phyloP scores from a whole-genome alignment of 176 grass and related monocot species.

The Phragmites australis region DNA sequence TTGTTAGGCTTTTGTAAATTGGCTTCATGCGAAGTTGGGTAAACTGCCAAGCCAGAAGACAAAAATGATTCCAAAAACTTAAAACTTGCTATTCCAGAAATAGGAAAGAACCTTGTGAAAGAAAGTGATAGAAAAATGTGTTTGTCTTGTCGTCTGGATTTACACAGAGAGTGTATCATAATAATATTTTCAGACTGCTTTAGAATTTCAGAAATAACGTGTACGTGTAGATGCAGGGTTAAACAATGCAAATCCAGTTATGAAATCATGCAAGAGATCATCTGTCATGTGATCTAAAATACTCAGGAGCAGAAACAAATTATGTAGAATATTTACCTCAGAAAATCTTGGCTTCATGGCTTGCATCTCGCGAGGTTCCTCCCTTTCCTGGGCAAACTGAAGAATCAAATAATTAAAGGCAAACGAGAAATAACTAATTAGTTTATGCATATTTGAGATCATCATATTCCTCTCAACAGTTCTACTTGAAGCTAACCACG shows the following conservation, averaged over 20 bases:
- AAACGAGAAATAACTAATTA: constrained; percentile 29
- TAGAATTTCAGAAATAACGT: neutral
- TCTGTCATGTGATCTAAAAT: neutral
- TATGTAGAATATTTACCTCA: constrained; percentile 25
- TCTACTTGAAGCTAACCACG: constrained; percentile 77
- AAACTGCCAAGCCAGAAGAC: neutral
- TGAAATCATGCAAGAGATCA: constrained; percentile 6
- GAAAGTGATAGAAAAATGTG: neutral
- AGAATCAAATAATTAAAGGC: constrained; percentile 33
- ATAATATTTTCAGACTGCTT: neutral
- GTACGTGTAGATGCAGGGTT: neutral
- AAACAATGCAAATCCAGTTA: neutral
- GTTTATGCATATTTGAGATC: constrained; percentile 12
- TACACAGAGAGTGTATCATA: neutral
- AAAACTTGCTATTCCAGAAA: neutral
- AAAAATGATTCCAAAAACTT: no score
- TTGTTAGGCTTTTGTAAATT: neutral
- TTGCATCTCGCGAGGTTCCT: neutral
- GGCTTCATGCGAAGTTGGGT: neutral
- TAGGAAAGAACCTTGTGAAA: neutral
- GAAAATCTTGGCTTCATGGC: constrained; percentile 1
- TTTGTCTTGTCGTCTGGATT: neutral
- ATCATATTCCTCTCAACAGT: neutral
- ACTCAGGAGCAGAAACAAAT: neutral
- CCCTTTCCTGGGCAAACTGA: constrained; percentile 47